Evolutionary conservation across 371 early-diverging fungal species (phyloP), one percentile per base, ranked within the genome.

Genomic region (Mortierella sp.): DNA sequence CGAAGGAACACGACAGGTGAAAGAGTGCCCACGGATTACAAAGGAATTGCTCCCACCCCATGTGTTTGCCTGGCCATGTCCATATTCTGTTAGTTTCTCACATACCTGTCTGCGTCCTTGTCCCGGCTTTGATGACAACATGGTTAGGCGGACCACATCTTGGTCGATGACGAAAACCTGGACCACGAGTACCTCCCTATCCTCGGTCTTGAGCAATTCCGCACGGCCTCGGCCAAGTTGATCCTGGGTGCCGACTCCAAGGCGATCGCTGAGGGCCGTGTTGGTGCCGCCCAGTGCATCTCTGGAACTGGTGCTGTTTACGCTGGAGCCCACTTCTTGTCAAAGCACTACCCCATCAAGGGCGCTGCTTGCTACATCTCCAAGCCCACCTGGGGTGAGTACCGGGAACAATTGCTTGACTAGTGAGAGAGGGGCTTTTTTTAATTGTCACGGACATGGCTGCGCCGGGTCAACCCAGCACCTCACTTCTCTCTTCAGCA

Each of bases 151-250:
- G 93, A 97, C 78, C 81, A 86, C 27, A 85, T 86, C 28, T 75
- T 98, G 31, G 80, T 90, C 51, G 79, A 89, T 30, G 90, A 94
- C 72, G 81, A 88, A 12, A 69, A 65, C 24, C 67, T 88, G 52
- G 94, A 97, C 82, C 98, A 98, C 86, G 98, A 98, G 85, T 98
- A 98, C 79, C 85, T 93, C 59, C 90, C 93, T 48, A 95, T 97
- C 78, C 91, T 87, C 30, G 98, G 98, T 34, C 81, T 89, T 21
- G 78, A 87, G 7, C 71, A 89, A 9, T 95, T 94, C 73, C 92
- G 91, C 24, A 78, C 83, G 51, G 94, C 94, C 30, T 89, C 96
- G 9, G 88, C 87, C 41, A 83, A 81, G 62, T 81, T 98, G 61
- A 93, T 97, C 48, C 87, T 96, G 31, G 97, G 98, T 32, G 82